Evolutionary conservation across 2,329 filamentous ascomycete species (phyloP), one percentile per base, ranked within the genome.

Genomic region (Hymenoscyphus salicellus): DNA sequence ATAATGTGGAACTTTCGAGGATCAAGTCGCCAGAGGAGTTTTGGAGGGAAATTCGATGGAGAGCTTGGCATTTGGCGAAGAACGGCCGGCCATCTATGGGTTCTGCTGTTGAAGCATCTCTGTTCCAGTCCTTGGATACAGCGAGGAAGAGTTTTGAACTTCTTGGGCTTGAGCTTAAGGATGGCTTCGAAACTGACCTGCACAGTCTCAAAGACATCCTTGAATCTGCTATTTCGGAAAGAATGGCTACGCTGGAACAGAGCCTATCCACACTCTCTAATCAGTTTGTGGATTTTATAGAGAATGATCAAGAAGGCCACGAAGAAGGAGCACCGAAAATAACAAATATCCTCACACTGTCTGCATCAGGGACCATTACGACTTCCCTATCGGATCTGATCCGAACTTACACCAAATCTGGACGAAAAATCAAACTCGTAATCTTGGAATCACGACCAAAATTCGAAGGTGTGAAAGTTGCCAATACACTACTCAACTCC

Each of bases 41-140:
- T 81, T 90, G 86, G 86, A 74, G 73, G 30, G 80, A 79, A 32
- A 73, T 83, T n/a, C 79, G 84, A 16, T 81, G 84, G 77, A 80
- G 79, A 1, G 84, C 82, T 2, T 90, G 88, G 83, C 84, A 89
- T 73, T 76, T 90, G 1, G 86, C 84, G 75, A 87, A 87, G 70
- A 86, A 87, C 62, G 85, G 86, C 0, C 81, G 86, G n/a, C 85
- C 87, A 67, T 87, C 83, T 72, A 90, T 90, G 86, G 83, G 83
- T 0, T 83, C 86, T 0, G 82, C 86, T 1, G 86, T 89, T 32
- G 77, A 85, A 46, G 79, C 76, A 56, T 79, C 78, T 11, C 65
- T 87, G 10, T 73, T 86, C 5, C 76, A 77, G 14, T 79, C 79
- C 2, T 76, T 89, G 41, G 72, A 75, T 14, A 14, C 17, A 7